Evolutionary conservation across 257 asterid genomes (phyloP).

Genomic region (Capsicum rhomboideum): DNA sequence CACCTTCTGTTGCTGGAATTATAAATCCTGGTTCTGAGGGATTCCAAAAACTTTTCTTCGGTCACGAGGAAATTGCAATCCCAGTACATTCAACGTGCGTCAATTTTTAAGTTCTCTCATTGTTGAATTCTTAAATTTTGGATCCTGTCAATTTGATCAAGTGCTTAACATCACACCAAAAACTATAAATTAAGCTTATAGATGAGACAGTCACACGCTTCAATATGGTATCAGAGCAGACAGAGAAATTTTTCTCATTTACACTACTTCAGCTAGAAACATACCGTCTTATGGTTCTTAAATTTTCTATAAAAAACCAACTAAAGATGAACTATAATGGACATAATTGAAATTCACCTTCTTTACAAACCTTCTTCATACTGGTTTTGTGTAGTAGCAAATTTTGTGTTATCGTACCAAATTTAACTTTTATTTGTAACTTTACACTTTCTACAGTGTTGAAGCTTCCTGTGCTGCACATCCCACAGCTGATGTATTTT

Average conservation of each 20-base stretch:
- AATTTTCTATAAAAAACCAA: too few relatives aligned
- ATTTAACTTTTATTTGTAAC: too few relatives aligned
- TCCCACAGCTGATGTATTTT: conserved; percentile 96
- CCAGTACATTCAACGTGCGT: conserved; percentile 89
- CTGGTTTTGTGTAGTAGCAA: too few relatives aligned
- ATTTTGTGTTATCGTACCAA: neutral
- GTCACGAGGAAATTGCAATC: conserved; percentile 94
- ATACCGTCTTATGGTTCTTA: too few relatives aligned
- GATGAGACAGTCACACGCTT: neutral
- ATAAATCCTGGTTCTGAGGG: conserved; percentile 98
- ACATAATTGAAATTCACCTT: too few relatives aligned
- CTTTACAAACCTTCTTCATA: too few relatives aligned
- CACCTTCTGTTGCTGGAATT: conserved; percentile 97
- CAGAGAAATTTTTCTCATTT: too few relatives aligned
- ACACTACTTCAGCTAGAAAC: too few relatives aligned
- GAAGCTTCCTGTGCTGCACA: conserved; percentile 93
- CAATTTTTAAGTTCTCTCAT: neutral
- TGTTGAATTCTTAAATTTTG: neutral
- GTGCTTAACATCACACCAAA: neutral
- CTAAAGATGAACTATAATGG: too few relatives aligned
- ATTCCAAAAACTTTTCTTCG: conserved; percentile 89
- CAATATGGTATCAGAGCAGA: too few relatives aligned
- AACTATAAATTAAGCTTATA: neutral
- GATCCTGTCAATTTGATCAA: neutral
- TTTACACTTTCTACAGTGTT: conserved; percentile 38